Conservation (phyloP, 768 basidiomycete genomes). For the Pholiota molesta region DNA sequence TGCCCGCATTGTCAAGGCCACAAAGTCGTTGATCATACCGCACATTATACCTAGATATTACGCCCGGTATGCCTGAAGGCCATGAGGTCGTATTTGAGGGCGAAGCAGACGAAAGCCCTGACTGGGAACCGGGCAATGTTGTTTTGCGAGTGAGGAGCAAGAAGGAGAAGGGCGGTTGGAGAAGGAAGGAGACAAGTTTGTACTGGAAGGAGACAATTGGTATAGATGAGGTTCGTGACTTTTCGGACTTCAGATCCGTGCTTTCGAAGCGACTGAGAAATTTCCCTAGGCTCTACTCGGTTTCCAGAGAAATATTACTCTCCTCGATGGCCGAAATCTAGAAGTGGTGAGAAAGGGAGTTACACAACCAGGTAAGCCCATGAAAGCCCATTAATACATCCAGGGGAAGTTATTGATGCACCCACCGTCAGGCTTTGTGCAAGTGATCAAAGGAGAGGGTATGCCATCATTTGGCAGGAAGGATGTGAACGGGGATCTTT, state of each 20-base stretch:
- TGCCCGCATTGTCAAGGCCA: slow-evolving; percentile 85
- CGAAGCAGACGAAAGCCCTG: slow-evolving; percentile 95
- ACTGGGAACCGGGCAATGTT: slow-evolving; percentile 96
- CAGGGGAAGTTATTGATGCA: background rate
- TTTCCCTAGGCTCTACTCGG: slow-evolving; percentile 83
- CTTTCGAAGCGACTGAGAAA: background rate
- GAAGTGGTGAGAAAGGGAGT: slow-evolving; percentile 72
- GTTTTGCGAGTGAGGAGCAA: slow-evolving; percentile 82
- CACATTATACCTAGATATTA: slow-evolving; percentile 85
- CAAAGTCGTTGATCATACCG: slow-evolving; percentile 81
- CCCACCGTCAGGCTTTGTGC: slow-evolving; percentile 69
- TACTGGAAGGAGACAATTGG: slow-evolving; percentile 94
- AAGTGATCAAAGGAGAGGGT: slow-evolving; percentile 85
- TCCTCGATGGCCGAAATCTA: slow-evolving; percentile 86
- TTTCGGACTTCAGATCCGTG: background rate
- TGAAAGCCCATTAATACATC: background rate
- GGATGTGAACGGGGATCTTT: slow-evolving; percentile 77
- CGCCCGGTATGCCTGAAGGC: slow-evolving; percentile 89
- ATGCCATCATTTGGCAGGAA: slow-evolving; percentile 71
- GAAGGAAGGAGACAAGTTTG: slow-evolving; percentile 86
- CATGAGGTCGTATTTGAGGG: slow-evolving; percentile 93
- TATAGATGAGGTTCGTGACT: slow-evolving; percentile 74
- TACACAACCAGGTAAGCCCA: slow-evolving; percentile 82
- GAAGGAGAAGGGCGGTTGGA: slow-evolving; percentile 79
- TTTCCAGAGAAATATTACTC: slow-evolving; percentile 90